phyloP scores from a whole-genome alignment of 2,329 filamentous ascomycete species.

The Cordyceps sp. region DNA sequence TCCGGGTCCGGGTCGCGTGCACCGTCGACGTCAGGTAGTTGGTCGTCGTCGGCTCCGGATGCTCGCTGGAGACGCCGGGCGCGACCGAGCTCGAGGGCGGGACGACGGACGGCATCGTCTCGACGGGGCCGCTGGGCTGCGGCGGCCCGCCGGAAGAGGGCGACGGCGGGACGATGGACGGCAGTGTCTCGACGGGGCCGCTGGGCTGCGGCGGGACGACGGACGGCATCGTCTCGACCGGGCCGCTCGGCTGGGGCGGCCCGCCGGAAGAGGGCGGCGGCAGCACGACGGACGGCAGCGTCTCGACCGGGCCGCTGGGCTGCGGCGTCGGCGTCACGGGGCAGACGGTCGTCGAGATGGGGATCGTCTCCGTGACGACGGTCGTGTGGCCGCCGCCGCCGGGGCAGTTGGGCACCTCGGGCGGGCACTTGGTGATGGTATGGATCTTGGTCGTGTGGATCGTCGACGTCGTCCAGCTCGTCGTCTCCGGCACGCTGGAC shows the following conservation, averaged over 20 bases:
- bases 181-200: neutral
- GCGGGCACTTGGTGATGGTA: slow-evolving; percentile 8
- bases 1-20: slow-evolving; percentile 21
- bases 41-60: neutral
- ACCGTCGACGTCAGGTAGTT: slow-evolving; percentile 13
- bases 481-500: slow-evolving; percentile 1
- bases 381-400: slow-evolving; percentile 9
- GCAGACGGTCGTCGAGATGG: slow-evolving; percentile 20
- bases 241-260: too few species aligned
- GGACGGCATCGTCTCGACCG: too few species aligned
- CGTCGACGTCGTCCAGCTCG: slow-evolving; percentile 14
- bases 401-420: slow-evolving; percentile 14
- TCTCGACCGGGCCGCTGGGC: slow-evolving; percentile 1
- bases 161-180: too few species aligned
- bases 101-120: too few species aligned
- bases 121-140: too few species aligned
- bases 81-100: too few species aligned
- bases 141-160: too few species aligned
- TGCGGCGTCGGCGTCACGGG: slow-evolving; percentile 10
- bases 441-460: slow-evolving; percentile 12
- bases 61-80: neutral
- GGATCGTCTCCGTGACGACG: slow-evolving; percentile 13
- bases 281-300: neutral
- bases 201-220: too few species aligned
- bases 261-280: too few species aligned